Percentiles rank a stretch among this genome's conserved stretches.
Evolutionary conservation across 305 asterid genomes (phyloP).

Genomic region (Plantago lanceolata): DNA sequence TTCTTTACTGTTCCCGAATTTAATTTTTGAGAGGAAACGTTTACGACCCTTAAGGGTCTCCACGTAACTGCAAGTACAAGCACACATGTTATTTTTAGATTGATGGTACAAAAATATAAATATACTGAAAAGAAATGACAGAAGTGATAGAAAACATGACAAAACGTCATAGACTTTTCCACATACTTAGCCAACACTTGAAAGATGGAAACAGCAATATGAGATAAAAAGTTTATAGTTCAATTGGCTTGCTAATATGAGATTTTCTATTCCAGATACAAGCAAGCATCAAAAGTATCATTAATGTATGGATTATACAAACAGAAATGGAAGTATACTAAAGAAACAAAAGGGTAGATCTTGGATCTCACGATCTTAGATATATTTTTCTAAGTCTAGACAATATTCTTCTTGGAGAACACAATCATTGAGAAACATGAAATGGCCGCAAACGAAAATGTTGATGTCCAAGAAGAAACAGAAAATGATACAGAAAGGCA

Average conservation of each 20-base stretch:
- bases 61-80: conserved; percentile 54
- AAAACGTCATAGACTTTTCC: conserved; percentile 5
- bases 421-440: neutral
- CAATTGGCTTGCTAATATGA: neutral
- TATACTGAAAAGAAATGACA: neutral
- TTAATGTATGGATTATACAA: too few species aligned
- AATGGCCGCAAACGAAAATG: too few species aligned
- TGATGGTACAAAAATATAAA: neutral
- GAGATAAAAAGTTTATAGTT: neutral
- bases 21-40: conserved; percentile 86
- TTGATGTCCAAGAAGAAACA: neutral
- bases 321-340: neutral
- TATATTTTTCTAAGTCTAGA: neutral
- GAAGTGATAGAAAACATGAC: conserved; percentile 16
- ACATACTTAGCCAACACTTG: conserved; percentile 4
- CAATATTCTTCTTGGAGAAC: too few species aligned
- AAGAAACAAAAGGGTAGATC: neutral
- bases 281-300: too few species aligned
- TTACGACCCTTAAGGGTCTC: conserved; percentile 85
- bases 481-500: conserved; percentile 16
- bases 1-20: conserved; percentile 74
- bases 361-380: neutral
- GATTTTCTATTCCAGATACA: neutral
- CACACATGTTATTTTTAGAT: conserved; percentile 3
- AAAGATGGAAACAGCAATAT: neutral